phyloP scores from a whole-genome alignment of 75 land plant species.

The Sequoia sempervirens region DNA sequence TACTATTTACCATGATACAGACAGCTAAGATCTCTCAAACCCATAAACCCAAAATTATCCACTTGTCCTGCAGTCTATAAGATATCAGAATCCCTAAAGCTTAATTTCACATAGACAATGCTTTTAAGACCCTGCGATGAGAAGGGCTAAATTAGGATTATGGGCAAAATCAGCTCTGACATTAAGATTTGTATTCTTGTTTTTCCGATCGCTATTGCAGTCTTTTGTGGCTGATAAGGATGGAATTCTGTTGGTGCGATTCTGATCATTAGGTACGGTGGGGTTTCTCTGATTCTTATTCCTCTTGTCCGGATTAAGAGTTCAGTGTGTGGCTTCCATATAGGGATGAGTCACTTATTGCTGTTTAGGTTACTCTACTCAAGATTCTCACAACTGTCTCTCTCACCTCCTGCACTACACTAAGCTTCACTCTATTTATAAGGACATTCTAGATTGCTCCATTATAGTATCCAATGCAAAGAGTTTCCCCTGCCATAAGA shows the following conservation, averaged over 20 bases:
- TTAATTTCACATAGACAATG: not conserved
- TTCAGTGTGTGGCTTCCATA: not conserved
- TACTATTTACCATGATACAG: not conserved
- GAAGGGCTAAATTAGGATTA: not conserved
- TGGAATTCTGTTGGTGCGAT: not conserved
- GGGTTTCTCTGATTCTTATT: slow-evolving; percentile 6
- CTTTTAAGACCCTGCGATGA: not conserved
- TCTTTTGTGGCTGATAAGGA: not conserved
- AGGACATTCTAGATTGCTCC: not conserved
- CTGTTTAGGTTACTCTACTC: not conserved
- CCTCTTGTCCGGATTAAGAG: not conserved
- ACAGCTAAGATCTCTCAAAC: not conserved
- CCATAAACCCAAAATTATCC: not conserved
- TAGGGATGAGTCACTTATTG: not conserved
- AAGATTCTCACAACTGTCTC: no score
- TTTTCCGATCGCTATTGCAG: not conserved
- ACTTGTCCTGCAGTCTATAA: not conserved
- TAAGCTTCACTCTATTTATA: not conserved
- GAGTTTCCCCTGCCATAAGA: no score
- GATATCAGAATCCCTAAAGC: not conserved
- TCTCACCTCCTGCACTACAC: not conserved
- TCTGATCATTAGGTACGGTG: no score
- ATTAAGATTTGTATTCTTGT: not conserved
- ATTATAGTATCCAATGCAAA: not conserved
- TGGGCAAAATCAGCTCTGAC: not conserved